Percentiles rank a stretch among this genome's conserved stretches.
Conservation (phyloP, 805 yeast species). For the Candida vartiovaarae region DNA sequence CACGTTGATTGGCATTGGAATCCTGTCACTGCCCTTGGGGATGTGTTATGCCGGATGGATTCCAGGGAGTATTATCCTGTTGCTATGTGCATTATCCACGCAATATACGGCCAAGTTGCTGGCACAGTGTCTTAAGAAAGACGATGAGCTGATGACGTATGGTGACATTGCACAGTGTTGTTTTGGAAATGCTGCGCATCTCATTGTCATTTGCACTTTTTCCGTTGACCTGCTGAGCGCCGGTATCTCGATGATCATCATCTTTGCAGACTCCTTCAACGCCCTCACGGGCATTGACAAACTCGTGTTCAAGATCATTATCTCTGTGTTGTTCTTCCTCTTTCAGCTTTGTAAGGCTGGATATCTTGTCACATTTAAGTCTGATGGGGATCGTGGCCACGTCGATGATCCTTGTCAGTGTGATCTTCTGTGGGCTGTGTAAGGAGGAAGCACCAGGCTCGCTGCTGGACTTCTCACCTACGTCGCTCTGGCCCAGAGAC, state of each 20-base stretch:
- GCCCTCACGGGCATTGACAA: slow-evolving; percentile 38
- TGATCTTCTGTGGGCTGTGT: slow-evolving; percentile 39
- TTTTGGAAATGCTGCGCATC: slow-evolving; percentile 40
- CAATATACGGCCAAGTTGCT: slow-evolving; percentile 47
- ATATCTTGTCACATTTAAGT: slow-evolving; percentile 46
- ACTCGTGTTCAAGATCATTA: slow-evolving; percentile 33
- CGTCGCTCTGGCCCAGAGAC: slow-evolving; percentile 34
- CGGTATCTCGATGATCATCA: slow-evolving; percentile 45
- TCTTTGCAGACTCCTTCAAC: slow-evolving; percentile 54
- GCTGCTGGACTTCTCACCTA: slow-evolving; percentile 38
- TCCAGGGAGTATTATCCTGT: slow-evolving; percentile 36
- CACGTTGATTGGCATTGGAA: slow-evolving; percentile 69
- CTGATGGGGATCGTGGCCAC: slow-evolving; percentile 53
- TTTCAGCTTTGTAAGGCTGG: slow-evolving; percentile 49
- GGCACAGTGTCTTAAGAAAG: slow-evolving; percentile 38
- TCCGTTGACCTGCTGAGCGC: slow-evolving; percentile 57
- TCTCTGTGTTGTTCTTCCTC: slow-evolving; percentile 34
- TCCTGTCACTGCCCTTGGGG: slow-evolving; percentile 67
- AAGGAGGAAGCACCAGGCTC: slow-evolving; percentile 47
- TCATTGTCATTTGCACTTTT: slow-evolving; percentile 41
- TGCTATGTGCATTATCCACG: slow-evolving; percentile 42
- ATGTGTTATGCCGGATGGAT: slow-evolving; percentile 64
- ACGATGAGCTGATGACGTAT: slow-evolving; percentile 40
- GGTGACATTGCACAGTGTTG: slow-evolving; percentile 50
- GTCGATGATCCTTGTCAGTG: slow-evolving; percentile 38